Percentiles rank a stretch among this genome's conserved stretches.
phyloP scores from a whole-genome alignment of 202 grass and related monocot genomes.

The Miscanthus sacchariflorus region DNA sequence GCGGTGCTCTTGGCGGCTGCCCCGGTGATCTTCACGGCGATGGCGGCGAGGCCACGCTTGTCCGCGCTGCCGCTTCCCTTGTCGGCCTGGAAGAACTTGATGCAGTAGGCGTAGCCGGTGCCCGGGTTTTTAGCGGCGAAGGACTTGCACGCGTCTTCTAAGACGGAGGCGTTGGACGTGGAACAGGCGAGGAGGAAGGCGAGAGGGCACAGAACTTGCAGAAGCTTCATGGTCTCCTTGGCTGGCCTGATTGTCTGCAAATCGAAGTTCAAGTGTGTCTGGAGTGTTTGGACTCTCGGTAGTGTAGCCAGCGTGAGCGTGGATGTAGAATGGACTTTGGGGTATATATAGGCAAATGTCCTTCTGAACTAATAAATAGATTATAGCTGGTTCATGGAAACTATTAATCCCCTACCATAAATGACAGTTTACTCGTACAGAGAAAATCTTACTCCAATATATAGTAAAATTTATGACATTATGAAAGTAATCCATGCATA shows the following conservation, averaged over 20 bases:
- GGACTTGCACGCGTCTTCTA: conserved; percentile 42
- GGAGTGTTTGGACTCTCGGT: not conserved
- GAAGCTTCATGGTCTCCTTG: not conserved
- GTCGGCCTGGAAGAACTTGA: conserved; percentile 37
- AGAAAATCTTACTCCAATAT: not conserved
- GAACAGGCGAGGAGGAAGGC: conserved; percentile 18
- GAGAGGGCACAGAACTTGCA: conserved; percentile 11
- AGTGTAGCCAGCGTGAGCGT: not conserved
- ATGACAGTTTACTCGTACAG: not conserved
- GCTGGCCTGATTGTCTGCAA: not conserved
- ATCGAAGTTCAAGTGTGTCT: not conserved
- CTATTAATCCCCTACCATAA: not conserved
- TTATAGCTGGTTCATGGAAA: not conserved
- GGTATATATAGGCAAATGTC: not conserved
- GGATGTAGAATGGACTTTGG: not conserved
- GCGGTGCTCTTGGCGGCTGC: not conserved
- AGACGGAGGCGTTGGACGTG: not conserved
- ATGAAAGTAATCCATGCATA: not conserved
- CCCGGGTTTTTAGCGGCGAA: not conserved
- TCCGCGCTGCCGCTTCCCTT: not conserved
- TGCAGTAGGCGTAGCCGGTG: conserved; percentile 38
- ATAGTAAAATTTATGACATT: not conserved
- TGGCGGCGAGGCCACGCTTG: conserved; percentile 35
- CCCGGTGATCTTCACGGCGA: conserved; percentile 26
- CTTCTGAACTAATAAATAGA: not conserved